Conservation (phyloP, 306 rosid species). For the Cucurbita ficifolia region DNA sequence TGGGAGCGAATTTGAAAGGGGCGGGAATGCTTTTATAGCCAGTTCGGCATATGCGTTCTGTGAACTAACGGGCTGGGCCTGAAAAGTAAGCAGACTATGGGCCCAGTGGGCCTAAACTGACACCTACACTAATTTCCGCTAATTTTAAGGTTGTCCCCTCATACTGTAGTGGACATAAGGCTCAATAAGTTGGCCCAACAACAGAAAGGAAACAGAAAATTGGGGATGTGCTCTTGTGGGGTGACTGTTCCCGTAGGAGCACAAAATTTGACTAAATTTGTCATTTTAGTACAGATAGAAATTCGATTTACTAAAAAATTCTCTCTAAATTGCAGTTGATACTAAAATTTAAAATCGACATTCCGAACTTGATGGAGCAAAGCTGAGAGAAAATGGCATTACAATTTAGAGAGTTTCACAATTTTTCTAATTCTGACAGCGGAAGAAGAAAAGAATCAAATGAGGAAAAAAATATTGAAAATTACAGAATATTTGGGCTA, state of each 20-base stretch:
- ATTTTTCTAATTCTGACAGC: not conserved
- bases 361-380: not conserved
- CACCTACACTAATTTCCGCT: too few relatives aligned
- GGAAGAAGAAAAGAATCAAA: not conserved
- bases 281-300: too few relatives aligned
- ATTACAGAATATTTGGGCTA: not conserved
- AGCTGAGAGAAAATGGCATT: not conserved
- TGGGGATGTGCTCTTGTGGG: too few relatives aligned
- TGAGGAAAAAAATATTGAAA: not conserved
- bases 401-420: not conserved
- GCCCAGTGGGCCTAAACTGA: not conserved
- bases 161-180: not conserved
- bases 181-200: not conserved
- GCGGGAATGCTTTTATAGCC: not conserved
- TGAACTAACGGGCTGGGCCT: not conserved
- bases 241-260: too few relatives aligned
- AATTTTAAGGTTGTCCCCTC: too few relatives aligned
- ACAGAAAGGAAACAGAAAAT: not conserved
- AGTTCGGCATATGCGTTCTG: not conserved
- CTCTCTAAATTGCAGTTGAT: not conserved
- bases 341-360: not conserved
- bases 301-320: too few relatives aligned
- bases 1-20: not conserved
- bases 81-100: not conserved
- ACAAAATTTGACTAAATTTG: too few relatives aligned